Evolutionary conservation across 208 protist genomes (phyloP), one percentile per base, ranked within the genome.

Genomic region (Trypanosoma congolense): DNA sequence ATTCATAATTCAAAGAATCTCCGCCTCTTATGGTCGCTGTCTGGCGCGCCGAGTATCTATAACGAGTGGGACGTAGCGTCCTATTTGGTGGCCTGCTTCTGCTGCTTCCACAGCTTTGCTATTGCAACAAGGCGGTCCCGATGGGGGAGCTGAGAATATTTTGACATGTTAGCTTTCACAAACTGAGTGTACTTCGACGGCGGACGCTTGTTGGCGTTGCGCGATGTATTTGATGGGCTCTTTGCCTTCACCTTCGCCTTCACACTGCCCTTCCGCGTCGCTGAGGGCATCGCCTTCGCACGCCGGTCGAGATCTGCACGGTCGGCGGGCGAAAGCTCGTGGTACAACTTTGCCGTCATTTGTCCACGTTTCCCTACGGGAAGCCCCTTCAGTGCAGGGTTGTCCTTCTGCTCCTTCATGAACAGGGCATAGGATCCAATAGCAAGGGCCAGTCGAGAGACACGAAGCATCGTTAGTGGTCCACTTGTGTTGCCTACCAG

Each of bases 391-490:
- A 93, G 75, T 64, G 80, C 84, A 41, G 75, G 72, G 66, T 93
- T 81, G 62, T 83, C 82, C 60, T 88, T 90, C 61, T 93, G 81
- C 64, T 93, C 85, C 22, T 77, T 78, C 85, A 93, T 90, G 62
- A 93, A 93, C 56, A 93, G 56, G 9, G 58, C 64, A 48, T 92
- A 92, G 26, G 81, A 69, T 25, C 85, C 73, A 52, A 92, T 76
- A 61, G 75, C 85, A 33, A 92, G 73, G 59, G 78, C 72, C 14
- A 68, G 71, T 38, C 70, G 54, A 49, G 64, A 66, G 41, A 88
- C 74, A 43, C 80, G 80, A 38, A 89, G 61, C 85, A 92, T 92
- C 41, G 28, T 35, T 24, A 24, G 12, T 31, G 22, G 6, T 36
- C 19, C 43, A 6, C 16, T 50, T 28, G 25, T 4, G 47, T 46